Evolutionary conservation across 23 red algal species (phyloP), one percentile per base, ranked within the genome.

Genomic region (Gracilaria domingensis): DNA sequence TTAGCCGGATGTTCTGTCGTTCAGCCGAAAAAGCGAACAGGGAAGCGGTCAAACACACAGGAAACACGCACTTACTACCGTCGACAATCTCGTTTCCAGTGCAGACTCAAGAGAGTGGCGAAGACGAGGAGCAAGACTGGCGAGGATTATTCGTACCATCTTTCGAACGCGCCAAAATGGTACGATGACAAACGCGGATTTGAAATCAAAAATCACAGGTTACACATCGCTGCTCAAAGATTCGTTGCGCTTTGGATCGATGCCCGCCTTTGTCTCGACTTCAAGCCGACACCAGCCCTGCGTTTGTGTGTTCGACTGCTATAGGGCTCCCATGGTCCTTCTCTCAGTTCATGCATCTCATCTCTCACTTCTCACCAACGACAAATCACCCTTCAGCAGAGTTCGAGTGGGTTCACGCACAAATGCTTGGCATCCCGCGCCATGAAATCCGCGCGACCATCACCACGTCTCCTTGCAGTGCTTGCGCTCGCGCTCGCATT

Each of bases 401-500:
- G 1, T 55, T 8, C 6, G 51, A 55, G 18, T 55, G 51, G 17
- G 14, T 69, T 36, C 33, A 37, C 4, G 64, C 5, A 69, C 64
- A 69, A 69, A 69, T 69, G 64, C 64, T 36, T 37, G 21, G 30
- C 72, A 50, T 12, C 1, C 72, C 12, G 36, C 70, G 26, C 42
- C 38, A 77, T 77, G 72, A 45, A 77, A 49, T 4, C 72, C 16
- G 40, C 72, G 24, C 38, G 40, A 49, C 72, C 72, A 0, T 77
- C 72, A 11, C 72, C 72, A 0, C 72, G 42, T 6, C 13, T 77
- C 18, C 40, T 77, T 42, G 72, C 42, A 8, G 45, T 23, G 72
- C 72, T 77, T 28, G 72, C 72, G 45, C 38, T 77, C 0, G 40
- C 72, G 40, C 23, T 49, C 21, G 72, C 72, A 18, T 42, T 77